phyloP scores from a whole-genome alignment of 148 eudicot genomes.

The Euryodendron excelsum region DNA sequence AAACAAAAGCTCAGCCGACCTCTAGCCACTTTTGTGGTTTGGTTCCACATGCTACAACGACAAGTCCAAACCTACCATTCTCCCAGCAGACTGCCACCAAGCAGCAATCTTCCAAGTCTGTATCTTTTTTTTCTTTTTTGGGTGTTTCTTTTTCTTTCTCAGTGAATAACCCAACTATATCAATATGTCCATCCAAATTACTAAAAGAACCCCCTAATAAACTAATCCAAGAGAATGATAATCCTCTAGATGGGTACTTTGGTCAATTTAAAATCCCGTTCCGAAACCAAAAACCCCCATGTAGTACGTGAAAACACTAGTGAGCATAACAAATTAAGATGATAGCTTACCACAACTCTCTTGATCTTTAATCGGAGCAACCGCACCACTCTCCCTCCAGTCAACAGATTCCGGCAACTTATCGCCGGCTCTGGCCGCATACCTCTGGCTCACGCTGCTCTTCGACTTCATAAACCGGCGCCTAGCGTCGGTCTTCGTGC shows the following conservation, averaged over 20 bases:
- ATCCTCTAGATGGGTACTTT: no score
- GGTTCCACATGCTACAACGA: background rate
- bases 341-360: slow-evolving; percentile 68
- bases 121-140: no score
- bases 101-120: background rate
- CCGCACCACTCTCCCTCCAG: slow-evolving; percentile 81
- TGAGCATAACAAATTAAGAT: background rate
- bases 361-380: slow-evolving; percentile 73
- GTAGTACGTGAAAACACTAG: background rate
- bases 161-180: no score
- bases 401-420: slow-evolving; percentile 64
- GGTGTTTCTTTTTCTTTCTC: no score
- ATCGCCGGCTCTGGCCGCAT: slow-evolving; percentile 45
- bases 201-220: no score
- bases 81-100: background rate
- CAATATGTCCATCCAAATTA: no score
- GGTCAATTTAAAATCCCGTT: no score
- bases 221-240: no score
- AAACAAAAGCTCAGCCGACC: no score
- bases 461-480: slow-evolving; percentile 36
- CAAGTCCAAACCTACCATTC: background rate
- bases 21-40: background rate
- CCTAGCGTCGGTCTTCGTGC: slow-evolving; percentile 44
- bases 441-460: slow-evolving; percentile 47
- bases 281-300: no score